phyloP scores from a whole-genome alignment of 352 stramenopile species.

The Globisporangium abappressorium region DNA sequence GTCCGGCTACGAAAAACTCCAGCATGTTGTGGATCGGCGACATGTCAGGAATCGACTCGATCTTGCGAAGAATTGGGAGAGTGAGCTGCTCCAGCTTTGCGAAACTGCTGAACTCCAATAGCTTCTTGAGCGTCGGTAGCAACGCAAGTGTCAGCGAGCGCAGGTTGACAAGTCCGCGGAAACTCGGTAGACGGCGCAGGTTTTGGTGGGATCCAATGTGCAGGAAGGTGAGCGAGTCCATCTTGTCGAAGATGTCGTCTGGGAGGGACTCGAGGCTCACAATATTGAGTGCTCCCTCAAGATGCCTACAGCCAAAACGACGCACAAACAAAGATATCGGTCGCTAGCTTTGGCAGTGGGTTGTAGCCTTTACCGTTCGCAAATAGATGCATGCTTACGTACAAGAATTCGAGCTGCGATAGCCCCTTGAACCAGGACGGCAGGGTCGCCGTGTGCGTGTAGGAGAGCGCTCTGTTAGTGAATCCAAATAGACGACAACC shows the following conservation, averaged over 20 bases:
- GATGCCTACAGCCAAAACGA: background rate
- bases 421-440: background rate
- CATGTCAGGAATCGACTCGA: slow-evolving; percentile 15
- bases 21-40: background rate
- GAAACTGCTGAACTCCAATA: background rate
- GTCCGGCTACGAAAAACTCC: background rate
- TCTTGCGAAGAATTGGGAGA: background rate
- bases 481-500: no score
- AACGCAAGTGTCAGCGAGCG: background rate
- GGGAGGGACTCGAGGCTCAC: background rate
- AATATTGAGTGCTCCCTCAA: background rate
- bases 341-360: no score
- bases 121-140: background rate
- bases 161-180: background rate
- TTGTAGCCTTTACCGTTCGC: no score
- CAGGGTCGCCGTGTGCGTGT: background rate
- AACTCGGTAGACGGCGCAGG: background rate
- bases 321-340: no score
- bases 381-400: background rate
- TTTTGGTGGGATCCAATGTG: background rate
- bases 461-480: background rate
- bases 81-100: background rate
- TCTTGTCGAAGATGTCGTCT: background rate
- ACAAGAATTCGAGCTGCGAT: background rate
- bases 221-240: background rate